These are phyloP conservation scores for Fusarium citri DNA, from an alignment of 2,329 filamentous ascomycete species.

Conservation along the genomic window DNA sequence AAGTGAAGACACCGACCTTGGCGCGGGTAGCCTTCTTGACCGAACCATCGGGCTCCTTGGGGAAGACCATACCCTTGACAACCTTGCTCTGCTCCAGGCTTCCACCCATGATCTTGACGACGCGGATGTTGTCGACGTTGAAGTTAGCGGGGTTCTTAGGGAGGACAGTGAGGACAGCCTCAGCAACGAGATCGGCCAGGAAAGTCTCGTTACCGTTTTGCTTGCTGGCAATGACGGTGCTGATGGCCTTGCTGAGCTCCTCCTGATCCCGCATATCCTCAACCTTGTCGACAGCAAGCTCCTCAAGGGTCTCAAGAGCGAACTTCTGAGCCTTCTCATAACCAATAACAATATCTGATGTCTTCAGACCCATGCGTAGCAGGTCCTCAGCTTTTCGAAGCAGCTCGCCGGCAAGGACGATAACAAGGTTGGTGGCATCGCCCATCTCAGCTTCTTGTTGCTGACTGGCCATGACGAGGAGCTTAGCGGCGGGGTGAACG, in stretches of 20 bases:
- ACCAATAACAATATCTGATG: conserved; percentile 94
- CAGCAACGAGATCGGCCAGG: conserved; percentile 86
- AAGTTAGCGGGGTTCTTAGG: conserved; percentile 97
- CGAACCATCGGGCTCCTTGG: conserved; percentile 90
- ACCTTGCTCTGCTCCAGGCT: conserved; percentile 93
- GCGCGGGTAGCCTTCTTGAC: conserved; percentile 92
- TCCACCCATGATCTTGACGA: conserved; percentile 99
- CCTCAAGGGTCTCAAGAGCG: conserved; percentile 85
- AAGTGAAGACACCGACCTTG: conserved; percentile 97
- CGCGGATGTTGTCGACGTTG: conserved; percentile 98
- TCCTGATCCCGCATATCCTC: conserved; percentile 82
- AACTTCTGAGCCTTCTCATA: conserved; percentile 96
- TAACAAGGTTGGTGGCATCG: conserved; percentile 97
- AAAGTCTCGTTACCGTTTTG: conserved; percentile 94
- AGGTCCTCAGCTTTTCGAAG: conserved; percentile 97
- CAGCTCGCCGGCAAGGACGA: conserved; percentile 93
- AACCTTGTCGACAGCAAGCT: conserved; percentile 91
- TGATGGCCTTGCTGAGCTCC: conserved; percentile 93
- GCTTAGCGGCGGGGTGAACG: conserved; percentile 96
- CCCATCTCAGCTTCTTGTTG: conserved; percentile 99
- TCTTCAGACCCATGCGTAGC: conserved; percentile 95
- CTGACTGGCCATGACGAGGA: conserved; percentile 98
- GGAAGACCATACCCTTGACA: conserved; percentile 98
- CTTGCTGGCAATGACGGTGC: conserved; percentile 96
- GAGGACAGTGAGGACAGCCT: conserved; percentile 85